Evolutionary conservation across 2,329 filamentous ascomycete genomes (phyloP).

Genomic region (Diaporthe sp.): DNA sequence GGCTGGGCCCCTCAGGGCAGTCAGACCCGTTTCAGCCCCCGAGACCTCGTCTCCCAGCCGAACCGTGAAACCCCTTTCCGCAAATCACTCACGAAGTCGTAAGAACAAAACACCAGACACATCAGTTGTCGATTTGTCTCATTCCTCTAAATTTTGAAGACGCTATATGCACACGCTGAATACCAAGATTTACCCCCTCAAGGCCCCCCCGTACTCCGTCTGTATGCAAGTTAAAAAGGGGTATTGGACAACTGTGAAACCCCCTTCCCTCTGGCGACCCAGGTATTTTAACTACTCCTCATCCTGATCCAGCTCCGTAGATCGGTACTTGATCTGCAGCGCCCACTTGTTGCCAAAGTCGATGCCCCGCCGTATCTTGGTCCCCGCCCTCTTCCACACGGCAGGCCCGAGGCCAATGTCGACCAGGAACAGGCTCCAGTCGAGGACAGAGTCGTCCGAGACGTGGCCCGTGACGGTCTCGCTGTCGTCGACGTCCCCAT

Average conservation of each 20-base stretch:
- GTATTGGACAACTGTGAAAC: background rate
- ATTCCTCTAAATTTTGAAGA: background rate
- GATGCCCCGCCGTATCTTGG: constrained; percentile 83
- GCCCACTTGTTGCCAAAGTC: constrained; percentile 92
- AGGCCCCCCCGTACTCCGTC: constrained; percentile 17
- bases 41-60: background rate
- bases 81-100: background rate
- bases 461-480: constrained; percentile 43
- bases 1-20: background rate
- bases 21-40: background rate
- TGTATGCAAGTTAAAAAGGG: constrained; percentile 11
- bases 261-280: background rate
- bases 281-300: constrained; percentile 31
- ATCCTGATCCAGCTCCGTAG: constrained; percentile 41
- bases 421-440: constrained; percentile 85
- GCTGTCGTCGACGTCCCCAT: constrained; percentile 61
- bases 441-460: constrained; percentile 54
- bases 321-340: constrained; percentile 71
- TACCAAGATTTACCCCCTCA: background rate
- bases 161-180: constrained; percentile 29
- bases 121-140: background rate
- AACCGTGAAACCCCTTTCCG: background rate
- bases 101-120: background rate
- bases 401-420: constrained; percentile 88
- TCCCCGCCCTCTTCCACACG: constrained; percentile 87